Percentiles rank a stretch among this genome's conserved stretches.
These are phyloP conservation scores for Cryptomeria japonica DNA, from an alignment of 75 land plant genomes.

Conservation along the genomic window DNA sequence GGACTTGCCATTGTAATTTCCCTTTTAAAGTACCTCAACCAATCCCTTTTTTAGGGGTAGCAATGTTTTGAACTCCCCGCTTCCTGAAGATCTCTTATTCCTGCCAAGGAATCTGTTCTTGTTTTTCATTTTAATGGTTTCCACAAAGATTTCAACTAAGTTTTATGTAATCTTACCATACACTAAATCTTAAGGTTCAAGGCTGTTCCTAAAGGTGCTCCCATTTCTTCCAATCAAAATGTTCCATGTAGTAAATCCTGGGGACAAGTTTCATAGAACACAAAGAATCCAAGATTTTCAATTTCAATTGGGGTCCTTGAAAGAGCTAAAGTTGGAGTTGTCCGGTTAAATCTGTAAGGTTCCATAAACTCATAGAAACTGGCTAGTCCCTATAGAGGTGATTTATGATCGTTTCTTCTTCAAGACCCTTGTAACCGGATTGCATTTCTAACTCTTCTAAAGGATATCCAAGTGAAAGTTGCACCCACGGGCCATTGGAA, in stretches of 20 bases:
- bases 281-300: not conserved
- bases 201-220: not conserved
- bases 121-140: not conserved
- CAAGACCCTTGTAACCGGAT: not conserved
- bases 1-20: not conserved
- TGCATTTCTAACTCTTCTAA: not conserved
- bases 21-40: not conserved
- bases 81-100: not conserved
- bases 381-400: not conserved
- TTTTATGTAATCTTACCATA: not conserved
- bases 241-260: too few relatives aligned
- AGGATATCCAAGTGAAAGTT: not conserved
- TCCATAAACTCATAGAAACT: not conserved
- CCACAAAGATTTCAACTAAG: not conserved
- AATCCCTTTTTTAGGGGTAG: not conserved
- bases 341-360: not conserved
- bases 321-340: not conserved
- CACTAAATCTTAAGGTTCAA: not conserved
- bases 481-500: not conserved
- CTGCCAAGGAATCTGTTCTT: not conserved
- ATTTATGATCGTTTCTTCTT: too few relatives aligned
- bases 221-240: not conserved
- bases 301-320: not conserved
- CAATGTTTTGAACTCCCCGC: not conserved
- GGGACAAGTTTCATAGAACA: too few relatives aligned